Evolutionary conservation across 2,329 filamentous ascomycete genomes (phyloP).

Genomic region (Cladosporium austrohemisphaericum): DNA sequence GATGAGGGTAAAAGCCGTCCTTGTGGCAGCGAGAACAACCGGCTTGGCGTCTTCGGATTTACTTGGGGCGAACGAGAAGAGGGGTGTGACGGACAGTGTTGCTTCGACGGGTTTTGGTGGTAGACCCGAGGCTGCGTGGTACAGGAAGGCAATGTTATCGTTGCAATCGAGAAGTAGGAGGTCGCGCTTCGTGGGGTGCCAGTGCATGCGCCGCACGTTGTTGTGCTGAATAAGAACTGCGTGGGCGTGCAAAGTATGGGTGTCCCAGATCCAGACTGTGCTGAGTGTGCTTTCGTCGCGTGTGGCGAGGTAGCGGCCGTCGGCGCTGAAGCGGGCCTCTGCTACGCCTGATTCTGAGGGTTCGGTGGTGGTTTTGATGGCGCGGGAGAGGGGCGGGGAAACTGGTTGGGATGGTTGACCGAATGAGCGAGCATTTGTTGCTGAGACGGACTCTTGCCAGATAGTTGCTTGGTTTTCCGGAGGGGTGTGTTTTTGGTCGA

Average conservation of each 20-base stretch:
- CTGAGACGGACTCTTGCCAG: slow-evolving; percentile 32
- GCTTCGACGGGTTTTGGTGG: slow-evolving; percentile 23
- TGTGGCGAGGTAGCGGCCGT: slow-evolving; percentile 29
- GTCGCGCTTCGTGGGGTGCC: slow-evolving; percentile 39
- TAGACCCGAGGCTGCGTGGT: slow-evolving; percentile 25
- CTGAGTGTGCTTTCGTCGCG: slow-evolving; percentile 34
- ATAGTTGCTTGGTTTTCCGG: slow-evolving; percentile 22
- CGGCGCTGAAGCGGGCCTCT: slow-evolving; percentile 28
- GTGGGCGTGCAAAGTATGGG: slow-evolving; percentile 35
- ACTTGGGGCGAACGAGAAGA: slow-evolving; percentile 21
- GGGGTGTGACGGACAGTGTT: slow-evolving; percentile 14
- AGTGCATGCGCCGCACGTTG: slow-evolving; percentile 41
- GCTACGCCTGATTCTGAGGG: slow-evolving; percentile 34
- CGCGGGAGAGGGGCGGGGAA: slow-evolving; percentile 27
- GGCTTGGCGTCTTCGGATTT: slow-evolving; percentile 24
- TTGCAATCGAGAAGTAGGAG: slow-evolving; percentile 43
- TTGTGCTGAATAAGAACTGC: slow-evolving; percentile 45
- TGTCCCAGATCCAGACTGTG: slow-evolving; percentile 48
- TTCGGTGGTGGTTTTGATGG: slow-evolving; percentile 24
- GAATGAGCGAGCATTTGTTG: slow-evolving; percentile 29
- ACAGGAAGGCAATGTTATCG: slow-evolving; percentile 40
- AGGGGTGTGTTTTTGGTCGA: slow-evolving; percentile 21
- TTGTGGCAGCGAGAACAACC: slow-evolving; percentile 35
- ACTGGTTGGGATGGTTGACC: slow-evolving; percentile 25
- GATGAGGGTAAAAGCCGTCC: slow-evolving; percentile 36